Evolutionary conservation across 257 asterid species (phyloP), one percentile per base, ranked within the genome.

Genomic region (Nicotiana paniculata): DNA sequence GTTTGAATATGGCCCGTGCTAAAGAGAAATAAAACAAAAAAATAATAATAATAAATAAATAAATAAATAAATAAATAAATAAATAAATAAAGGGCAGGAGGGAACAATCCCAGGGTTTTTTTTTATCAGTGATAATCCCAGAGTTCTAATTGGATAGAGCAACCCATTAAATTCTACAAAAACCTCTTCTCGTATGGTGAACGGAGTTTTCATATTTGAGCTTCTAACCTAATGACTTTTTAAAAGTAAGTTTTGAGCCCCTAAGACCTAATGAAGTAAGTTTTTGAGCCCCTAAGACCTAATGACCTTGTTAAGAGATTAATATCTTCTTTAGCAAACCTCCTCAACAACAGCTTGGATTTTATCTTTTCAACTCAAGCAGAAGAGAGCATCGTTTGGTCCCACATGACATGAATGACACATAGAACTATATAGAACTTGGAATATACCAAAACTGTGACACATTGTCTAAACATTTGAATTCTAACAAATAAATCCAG

Each of bases 211-310:
- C 63, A 51, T 75, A 75, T 51, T 75, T 75, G 46, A 75, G 63
- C 9, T 75, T 75, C 80, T 75, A 75, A 48, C 62, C 79, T 74
- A 48, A 74, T 74, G 79, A 48, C 24, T 21, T 48, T 48, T 46
- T 48, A 46, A 46, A 48, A 48, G 10, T 24, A 74, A 74, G 61
- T 21, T 21, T 75, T 75, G 46, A 75, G 63, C 9, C 51, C 51
- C 80, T 75, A 75, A 48, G 24, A 21, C 62, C 79, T 74, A 48
- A 74, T 74, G 79, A 48, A 48, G 10, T 24, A 74, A 74, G 61
- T 46, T 24, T 74, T 26, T 74, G 62, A 26, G 15, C 62, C 64
- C 21, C 11, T 55, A 55, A 18, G 32, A 24, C 67, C 67, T 24
- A 61, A 61, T 24, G 33, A 61, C 67, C 33, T 61, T 51, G 63